A percentile compares a stretch with the other conserved stretches of the same genome.
Evolutionary conservation across 805 yeast species (phyloP).

Genomic region (Myxozyma kluyveri): DNA sequence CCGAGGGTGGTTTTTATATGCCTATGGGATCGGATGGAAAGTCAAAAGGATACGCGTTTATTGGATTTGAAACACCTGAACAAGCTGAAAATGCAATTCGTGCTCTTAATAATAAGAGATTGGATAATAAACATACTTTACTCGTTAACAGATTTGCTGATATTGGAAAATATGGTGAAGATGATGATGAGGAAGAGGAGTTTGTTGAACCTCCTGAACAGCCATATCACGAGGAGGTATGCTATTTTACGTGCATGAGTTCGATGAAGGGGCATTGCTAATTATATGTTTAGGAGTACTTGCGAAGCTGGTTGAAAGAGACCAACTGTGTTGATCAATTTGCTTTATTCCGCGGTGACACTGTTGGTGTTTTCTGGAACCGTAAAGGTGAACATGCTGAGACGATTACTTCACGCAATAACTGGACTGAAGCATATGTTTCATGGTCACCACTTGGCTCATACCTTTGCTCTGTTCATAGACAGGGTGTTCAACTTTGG

Average conservation of each 20-base stretch:
- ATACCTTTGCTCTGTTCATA: constrained; percentile 80
- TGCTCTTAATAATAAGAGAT: constrained; percentile 79
- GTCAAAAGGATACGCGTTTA: constrained; percentile 77
- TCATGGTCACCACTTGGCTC: constrained; percentile 94
- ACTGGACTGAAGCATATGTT: constrained; percentile 85
- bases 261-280: no score
- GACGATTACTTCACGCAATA: constrained; percentile 67
- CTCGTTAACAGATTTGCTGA: constrained; percentile 79
- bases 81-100: constrained; percentile 77
- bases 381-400: constrained; percentile 69
- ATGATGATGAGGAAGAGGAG: constrained; percentile 48
- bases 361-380: constrained; percentile 85
- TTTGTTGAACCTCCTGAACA: constrained; percentile 72
- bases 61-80: constrained; percentile 67
- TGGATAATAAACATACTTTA: constrained; percentile 90
- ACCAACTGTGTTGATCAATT: constrained; percentile 87
- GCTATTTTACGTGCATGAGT: neutral
- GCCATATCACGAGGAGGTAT: constrained; percentile 58
- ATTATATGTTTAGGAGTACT: no score
- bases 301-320: constrained; percentile 90
- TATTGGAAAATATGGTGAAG: constrained; percentile 71
- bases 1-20: constrained; percentile 65
- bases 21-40: constrained; percentile 69
- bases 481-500: constrained; percentile 94
- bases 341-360: constrained; percentile 71